phyloP scores from a whole-genome alignment of 768 basidiomycete species.

The Boletus coccyginus region DNA sequence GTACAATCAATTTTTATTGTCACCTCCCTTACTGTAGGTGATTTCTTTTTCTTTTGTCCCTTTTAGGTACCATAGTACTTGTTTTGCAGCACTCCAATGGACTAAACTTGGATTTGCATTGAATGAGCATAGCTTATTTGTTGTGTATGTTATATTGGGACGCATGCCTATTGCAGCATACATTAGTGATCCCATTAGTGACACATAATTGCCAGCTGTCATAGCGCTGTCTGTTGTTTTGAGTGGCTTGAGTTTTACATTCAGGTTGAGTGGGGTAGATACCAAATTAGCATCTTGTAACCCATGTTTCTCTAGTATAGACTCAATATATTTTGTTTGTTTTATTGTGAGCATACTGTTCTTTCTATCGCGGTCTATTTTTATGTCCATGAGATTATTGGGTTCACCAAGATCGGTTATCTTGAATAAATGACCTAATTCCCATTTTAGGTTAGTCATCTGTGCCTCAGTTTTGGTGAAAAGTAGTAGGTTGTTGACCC shows the following conservation, averaged over 20 bases:
- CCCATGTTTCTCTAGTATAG: background rate
- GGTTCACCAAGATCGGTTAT: background rate
- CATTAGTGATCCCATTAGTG: slow-evolving; percentile 17
- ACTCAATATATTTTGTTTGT: slow-evolving; percentile 9
- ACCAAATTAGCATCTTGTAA: slow-evolving; percentile 2
- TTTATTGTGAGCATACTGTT: background rate
- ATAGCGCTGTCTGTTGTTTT: background rate
- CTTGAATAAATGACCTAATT: background rate
- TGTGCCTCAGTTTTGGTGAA: background rate
- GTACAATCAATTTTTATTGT: too few relatives aligned
- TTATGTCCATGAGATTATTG: background rate
- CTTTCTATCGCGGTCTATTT: background rate
- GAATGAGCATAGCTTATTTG: slow-evolving; percentile 7
- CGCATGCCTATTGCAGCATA: slow-evolving; percentile 17
- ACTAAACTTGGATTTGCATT: background rate
- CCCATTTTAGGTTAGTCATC: background rate
- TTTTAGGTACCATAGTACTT: slow-evolving; percentile 13
- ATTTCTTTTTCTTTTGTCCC: background rate
- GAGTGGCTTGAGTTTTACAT: background rate
- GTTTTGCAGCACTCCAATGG: slow-evolving; percentile 15
- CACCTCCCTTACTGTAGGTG: too few relatives aligned
- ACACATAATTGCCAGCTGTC: background rate
- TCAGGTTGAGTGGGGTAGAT: background rate
- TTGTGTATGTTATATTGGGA: slow-evolving; percentile 9
- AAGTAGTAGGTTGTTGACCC: background rate